Conservation (phyloP, 306 rosid species). For the Prunus armeniaca region DNA sequence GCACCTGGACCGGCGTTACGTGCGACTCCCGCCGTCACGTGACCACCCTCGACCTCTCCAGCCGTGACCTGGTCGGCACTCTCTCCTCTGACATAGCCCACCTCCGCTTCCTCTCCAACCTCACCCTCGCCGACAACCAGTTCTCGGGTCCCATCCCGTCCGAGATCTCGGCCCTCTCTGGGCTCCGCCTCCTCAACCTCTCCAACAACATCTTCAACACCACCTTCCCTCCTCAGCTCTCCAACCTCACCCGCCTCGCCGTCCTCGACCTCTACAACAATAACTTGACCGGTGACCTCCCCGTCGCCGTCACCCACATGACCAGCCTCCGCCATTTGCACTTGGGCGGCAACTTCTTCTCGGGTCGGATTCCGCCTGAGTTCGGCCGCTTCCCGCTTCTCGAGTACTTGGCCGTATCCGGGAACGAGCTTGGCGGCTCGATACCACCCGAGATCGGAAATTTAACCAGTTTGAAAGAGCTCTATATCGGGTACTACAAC, state of each 20-base stretch:
- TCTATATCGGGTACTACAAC: constrained; percentile 79
- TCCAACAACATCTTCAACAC: constrained; percentile 75
- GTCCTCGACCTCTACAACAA: constrained; percentile 82
- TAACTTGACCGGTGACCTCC: constrained; percentile 75
- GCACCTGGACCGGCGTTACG: constrained; percentile 64
- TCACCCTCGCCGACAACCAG: constrained; percentile 50
- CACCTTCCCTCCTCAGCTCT: constrained; percentile 57
- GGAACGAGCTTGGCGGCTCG: constrained; percentile 64
- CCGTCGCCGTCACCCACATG: constrained; percentile 48
- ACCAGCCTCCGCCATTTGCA: constrained; percentile 72
- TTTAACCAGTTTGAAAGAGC: constrained; percentile 63
- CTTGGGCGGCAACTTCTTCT: constrained; percentile 79
- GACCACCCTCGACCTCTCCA: constrained; percentile 55
- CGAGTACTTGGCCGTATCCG: constrained; percentile 81
- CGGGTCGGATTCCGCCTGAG: constrained; percentile 76
- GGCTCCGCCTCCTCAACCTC: constrained; percentile 60
- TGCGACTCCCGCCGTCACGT: constrained; percentile 74
- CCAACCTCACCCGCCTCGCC: constrained; percentile 49
- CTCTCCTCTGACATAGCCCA: constrained; percentile 51
- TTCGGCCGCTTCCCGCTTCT: constrained; percentile 54
- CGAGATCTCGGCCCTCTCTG: constrained; percentile 48
- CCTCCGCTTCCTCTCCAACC: constrained; percentile 55
- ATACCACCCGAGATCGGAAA: constrained; percentile 85
- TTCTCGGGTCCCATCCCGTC: constrained; percentile 69
- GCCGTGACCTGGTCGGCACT: constrained; percentile 51